phyloP scores from a whole-genome alignment of 148 eudicot genomes.

The Cornus suecica region DNA sequence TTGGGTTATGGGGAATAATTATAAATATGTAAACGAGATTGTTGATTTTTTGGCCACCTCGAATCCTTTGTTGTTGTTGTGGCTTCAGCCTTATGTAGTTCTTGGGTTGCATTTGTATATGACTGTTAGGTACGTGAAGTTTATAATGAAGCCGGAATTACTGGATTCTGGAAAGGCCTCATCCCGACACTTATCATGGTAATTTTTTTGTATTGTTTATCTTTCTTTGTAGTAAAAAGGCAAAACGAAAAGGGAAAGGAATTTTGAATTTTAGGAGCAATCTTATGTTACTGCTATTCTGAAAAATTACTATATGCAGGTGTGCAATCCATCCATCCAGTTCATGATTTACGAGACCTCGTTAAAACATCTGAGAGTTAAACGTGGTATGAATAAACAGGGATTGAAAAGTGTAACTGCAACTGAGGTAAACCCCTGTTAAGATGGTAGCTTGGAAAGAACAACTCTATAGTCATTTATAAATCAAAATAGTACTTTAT shows the following conservation, averaged over 20 bases:
- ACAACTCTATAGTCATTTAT: background rate
- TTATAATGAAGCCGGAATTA: constrained; percentile 83
- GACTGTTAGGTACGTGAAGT: constrained; percentile 69
- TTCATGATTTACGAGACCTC: constrained; percentile 92
- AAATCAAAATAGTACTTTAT: background rate
- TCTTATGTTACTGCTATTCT: constrained; percentile 5
- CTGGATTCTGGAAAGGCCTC: constrained; percentile 94
- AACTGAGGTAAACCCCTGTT: constrained; percentile 49
- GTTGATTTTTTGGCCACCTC: too few relatives aligned
- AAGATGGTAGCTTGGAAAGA: background rate
- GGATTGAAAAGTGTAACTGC: constrained; percentile 55
- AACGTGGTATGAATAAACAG: constrained; percentile 49
- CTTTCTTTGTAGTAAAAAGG: too few relatives aligned
- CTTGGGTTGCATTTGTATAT: background rate
- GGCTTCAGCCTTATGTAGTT: too few relatives aligned
- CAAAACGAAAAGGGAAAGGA: too few relatives aligned
- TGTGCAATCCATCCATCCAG: constrained; percentile 94
- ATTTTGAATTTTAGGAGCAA: background rate
- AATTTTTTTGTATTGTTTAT: constrained; percentile 9
- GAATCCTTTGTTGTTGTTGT: too few relatives aligned
- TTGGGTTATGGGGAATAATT: too few relatives aligned
- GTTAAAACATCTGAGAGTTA: constrained; percentile 54
- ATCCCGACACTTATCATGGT: constrained; percentile 91
- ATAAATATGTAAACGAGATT: too few relatives aligned
- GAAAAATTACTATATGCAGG: constrained; percentile 33